Evolutionary conservation across 768 basidiomycete species (phyloP), one percentile per base, ranked within the genome.

Genomic region (Gymnopilus junonius): DNA sequence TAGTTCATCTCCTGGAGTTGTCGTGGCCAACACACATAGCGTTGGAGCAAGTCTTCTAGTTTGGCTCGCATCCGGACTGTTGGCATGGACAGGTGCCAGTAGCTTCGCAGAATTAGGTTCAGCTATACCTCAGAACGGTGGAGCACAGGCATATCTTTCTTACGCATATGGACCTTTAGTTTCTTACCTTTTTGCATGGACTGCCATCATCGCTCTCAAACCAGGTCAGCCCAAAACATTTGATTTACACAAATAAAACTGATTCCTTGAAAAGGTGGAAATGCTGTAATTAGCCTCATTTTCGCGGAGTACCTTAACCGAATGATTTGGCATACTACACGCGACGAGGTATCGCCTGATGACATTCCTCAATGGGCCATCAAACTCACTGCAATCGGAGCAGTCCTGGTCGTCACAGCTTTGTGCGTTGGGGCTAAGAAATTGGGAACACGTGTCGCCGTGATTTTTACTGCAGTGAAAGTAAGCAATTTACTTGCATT

Each of bases 61-160:
- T 4, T 98, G 97, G 96, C 65, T 93, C 6, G 79, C 83, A 2
- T 90, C 93, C 58, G 97, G 95, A 6, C 58, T 96, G 23, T 79
- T 99, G 10, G 93, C 87, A 6, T 98, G 96, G 97, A 97, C 97
- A 3, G 97, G 97, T 20, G 95, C 94, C 27, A 95, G 93, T 74
- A 95, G 93, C 72, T 97, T 90, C 73, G 94, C 94, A 8, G 95
- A 97, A 75, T 81, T 97, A 61, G 97, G 96, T 55, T 90, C 89
- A 43, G 91, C 92, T 39, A 93, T 97, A 72, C 94, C 94, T 15
- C 76, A 93, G 59, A 87, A 87, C 67, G 87, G 86, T 40, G 87
- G 87, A 45, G 84, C 86, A 8, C 91, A 92, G 70, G 84, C 95
- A 15, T 97, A 97, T 74, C 85, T 97, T 23, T 87, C 89, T 23